Evolutionary conservation across 352 stramenopile species (phyloP), one percentile per base, ranked within the genome.

Genomic region (Phytophthora capsici): DNA sequence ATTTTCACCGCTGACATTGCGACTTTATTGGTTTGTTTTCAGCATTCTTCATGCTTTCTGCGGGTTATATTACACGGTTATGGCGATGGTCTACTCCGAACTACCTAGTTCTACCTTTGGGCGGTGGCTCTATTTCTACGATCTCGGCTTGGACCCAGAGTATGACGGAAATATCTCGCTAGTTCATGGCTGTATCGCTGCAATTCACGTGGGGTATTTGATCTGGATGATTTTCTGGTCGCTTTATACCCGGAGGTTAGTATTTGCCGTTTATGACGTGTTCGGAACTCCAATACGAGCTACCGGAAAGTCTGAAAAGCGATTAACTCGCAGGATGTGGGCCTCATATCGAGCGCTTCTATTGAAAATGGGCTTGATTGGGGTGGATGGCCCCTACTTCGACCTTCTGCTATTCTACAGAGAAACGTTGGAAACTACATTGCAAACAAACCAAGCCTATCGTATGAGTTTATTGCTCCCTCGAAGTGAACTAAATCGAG

Each of bases 381-480:
- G 51, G 25, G 51, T 71, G 4, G 41, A 67, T 30, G 54, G 65
- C 0, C 56, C 36, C 0, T 62, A 67, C 20, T 75, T 75, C 3
- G 69, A 78, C n/a, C 10, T 52, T 1, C 36, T 76, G 6, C 17
- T 73, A 10, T 36, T 77, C 0, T 17, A 19, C 6, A 44, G 69
- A 30, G 67, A 77, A 17, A 45, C 57, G 10, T n/a, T 62, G 1
- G 63, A 80, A 25, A 74, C 63, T 2, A 30, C 61, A 14, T 34
- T 77, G 4, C 67, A 77, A 40, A 72, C 55, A 0, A 46, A 68
- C 16, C 71, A 77, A 34, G 66, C 57, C 0, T 72, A 58, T 19
- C 58, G 63, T 0, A 66, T 80, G 63, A 77, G 67, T 45, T 16
- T 49, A 1, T 26, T 77, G 9, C 60, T 80, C n/a, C 56, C 67